Evolutionary conservation across 2,329 filamentous ascomycete genomes (phyloP), one percentile per base, ranked within the genome.

Genomic region (Talaromyces pinophilus): DNA sequence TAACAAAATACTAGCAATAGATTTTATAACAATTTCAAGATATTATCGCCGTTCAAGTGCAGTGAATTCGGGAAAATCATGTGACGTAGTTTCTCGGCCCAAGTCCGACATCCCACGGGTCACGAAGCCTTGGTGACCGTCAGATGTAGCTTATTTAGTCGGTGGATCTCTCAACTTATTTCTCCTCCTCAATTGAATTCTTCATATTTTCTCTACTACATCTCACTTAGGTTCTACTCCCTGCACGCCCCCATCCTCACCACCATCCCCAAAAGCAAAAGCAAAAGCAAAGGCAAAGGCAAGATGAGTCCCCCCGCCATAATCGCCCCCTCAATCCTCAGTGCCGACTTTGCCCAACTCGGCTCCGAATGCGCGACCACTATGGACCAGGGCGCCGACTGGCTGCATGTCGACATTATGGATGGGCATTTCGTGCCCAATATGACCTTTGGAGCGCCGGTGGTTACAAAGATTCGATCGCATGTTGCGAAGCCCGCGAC

Each of bases 371-470:
- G 95, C 82, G 87, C 88, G 62, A 87, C 87, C 73, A 97, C 93
- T 67, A 97, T 99, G 74, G 85, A 86, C 62, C 87, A 93, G 71
- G 92, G 93, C 67, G 92, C 93, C 70, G 92, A 97, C 83, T 96
- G 92, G 91, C 86, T 96, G 72, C 92, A 97, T 81, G 90, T 97
- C 73, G 94, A 98, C 79, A 97, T 97, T 78, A 93, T 96, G 94
- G 95, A 99, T 79, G 95, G 95, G 66, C 95, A 99, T 79, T 99
- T 99, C 76, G 95, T 99, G 50, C 95, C 95, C 62, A 99, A 99
- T 82, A 93, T 99, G 80, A 98, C 95, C 59, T 97, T 98, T 76
- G 95, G 95, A 67, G 89, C 94, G 22, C 93, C 94, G 5, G 93
- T 99, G 44, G 95, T 99, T 55, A 94, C 92, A 72, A 96, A 94